A percentile compares a stretch with the other conserved stretches of the same genome.
Evolutionary conservation across 2,329 filamentous ascomycete genomes (phyloP).

Genomic region (Nigrograna mackinnonii): DNA sequence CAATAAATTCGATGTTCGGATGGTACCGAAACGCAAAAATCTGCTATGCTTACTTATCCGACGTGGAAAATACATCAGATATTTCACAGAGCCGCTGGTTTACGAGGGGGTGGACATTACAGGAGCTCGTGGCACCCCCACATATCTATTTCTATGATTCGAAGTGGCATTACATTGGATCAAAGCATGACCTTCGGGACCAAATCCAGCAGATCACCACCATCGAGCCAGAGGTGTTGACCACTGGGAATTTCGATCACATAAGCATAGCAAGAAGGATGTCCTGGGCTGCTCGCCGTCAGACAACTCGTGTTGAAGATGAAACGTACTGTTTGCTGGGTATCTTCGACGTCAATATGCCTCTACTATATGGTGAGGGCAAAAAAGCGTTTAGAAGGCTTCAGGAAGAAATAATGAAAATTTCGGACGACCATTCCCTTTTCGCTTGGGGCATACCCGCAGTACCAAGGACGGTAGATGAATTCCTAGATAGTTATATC

Average conservation of each 20-base stretch:
- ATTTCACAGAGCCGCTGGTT: too few relatives aligned
- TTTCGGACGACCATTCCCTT: neutral
- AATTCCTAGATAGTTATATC: neutral
- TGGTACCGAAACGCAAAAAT: too few relatives aligned
- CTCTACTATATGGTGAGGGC: neutral
- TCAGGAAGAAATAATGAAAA: neutral
- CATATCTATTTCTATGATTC: conserved; percentile 2
- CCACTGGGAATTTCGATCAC: neutral
- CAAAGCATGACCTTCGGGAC: neutral
- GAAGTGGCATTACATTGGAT: neutral
- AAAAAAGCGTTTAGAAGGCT: neutral
- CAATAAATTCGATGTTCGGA: too few relatives aligned
- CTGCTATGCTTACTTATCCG: too few relatives aligned
- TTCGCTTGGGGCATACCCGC: neutral
- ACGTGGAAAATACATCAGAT: too few relatives aligned
- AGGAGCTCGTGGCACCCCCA: conserved; percentile 1
- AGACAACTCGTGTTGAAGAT: neutral
- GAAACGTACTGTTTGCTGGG: neutral
- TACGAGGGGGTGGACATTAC: conserved; percentile 11
- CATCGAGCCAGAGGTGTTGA: neutral
- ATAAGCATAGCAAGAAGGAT: neutral
- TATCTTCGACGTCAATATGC: neutral
- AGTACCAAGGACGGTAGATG: neutral
- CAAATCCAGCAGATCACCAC: neutral
- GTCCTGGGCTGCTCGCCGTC: neutral